phyloP scores from a whole-genome alignment of 257 asterid species.

The Petunia secreta region DNA sequence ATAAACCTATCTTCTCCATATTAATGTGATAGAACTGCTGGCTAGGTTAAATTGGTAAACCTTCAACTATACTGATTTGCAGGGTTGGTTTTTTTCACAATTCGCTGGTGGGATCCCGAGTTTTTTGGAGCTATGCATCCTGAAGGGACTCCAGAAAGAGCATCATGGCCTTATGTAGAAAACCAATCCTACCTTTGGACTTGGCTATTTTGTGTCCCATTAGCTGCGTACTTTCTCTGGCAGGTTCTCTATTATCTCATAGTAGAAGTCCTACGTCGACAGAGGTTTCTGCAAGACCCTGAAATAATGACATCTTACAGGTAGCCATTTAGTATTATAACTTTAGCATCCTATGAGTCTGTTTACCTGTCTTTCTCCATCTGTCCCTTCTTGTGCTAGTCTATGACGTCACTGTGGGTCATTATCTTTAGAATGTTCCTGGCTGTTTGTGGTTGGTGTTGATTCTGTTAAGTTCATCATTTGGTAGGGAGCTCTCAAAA shows the following conservation, averaged over 20 bases:
- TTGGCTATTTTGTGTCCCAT: constrained; percentile 88
- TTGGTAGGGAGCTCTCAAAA: constrained; percentile 78
- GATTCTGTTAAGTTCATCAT: not conserved
- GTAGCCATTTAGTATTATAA: constrained; percentile 36
- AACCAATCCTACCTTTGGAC: constrained; percentile 87
- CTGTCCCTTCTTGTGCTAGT: too few species aligned
- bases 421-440: not conserved
- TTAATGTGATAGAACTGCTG: not conserved
- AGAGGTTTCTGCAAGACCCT: constrained; percentile 83
- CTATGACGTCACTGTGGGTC: not conserved
- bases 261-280: constrained; percentile 88
- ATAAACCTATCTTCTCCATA: not conserved
- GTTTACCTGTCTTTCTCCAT: not conserved
- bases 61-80: constrained; percentile 33
- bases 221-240: constrained; percentile 78
- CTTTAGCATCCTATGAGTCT: not conserved
- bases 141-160: constrained; percentile 65
- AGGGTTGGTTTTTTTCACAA: constrained; percentile 96
- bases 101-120: constrained; percentile 97
- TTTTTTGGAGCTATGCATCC: constrained; percentile 90
- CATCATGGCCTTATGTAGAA: constrained; percentile 85
- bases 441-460: constrained; percentile 14
- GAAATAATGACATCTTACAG: constrained; percentile 99
- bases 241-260: constrained; percentile 89
- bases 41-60: not conserved